phyloP scores from a whole-genome alignment of 805 yeast species.

The Candida silvicultrix region DNA sequence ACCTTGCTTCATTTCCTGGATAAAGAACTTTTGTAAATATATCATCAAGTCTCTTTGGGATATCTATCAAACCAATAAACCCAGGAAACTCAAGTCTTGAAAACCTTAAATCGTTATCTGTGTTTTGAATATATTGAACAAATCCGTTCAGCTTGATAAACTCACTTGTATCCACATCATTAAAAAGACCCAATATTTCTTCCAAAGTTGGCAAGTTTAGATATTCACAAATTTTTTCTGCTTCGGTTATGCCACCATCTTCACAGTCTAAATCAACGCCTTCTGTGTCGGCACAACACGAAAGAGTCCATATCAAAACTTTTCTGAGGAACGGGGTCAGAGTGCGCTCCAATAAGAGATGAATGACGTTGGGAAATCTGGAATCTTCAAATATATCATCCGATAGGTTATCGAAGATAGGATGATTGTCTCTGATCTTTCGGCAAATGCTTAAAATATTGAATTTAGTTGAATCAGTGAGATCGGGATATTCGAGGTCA shows the following conservation, averaged over 20 bases:
- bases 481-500: slow-evolving; percentile 27
- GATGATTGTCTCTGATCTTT: slow-evolving; percentile 19
- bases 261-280: slow-evolving; percentile 23
- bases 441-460: slow-evolving; percentile 8
- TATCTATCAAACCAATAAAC: slow-evolving; percentile 28
- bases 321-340: slow-evolving; percentile 62
- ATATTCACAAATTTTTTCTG: slow-evolving; percentile 44
- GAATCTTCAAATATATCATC: slow-evolving; percentile 18
- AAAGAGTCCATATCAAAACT: slow-evolving; percentile 48
- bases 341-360: slow-evolving; percentile 48
- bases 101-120: slow-evolving; percentile 16
- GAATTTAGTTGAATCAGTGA: slow-evolving; percentile 6
- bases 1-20: slow-evolving; percentile 32
- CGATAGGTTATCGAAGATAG: slow-evolving; percentile 22
- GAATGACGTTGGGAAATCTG: slow-evolving; percentile 34
- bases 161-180: slow-evolving; percentile 20
- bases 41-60: slow-evolving; percentile 63
- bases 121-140: slow-evolving; percentile 11
- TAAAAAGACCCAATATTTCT: slow-evolving; percentile 12
- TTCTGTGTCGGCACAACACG: slow-evolving; percentile 42
- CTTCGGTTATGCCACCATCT: slow-evolving; percentile 34
- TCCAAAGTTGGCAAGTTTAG: slow-evolving; percentile 39
- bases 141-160: slow-evolving; percentile 10
- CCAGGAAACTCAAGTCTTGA: slow-evolving; percentile 56
- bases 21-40: slow-evolving; percentile 59